A percentile compares a stretch with the other conserved stretches of the same genome.
Conservation (phyloP, 78 protist genomes). For the Protostelium mycophagum region DNA sequence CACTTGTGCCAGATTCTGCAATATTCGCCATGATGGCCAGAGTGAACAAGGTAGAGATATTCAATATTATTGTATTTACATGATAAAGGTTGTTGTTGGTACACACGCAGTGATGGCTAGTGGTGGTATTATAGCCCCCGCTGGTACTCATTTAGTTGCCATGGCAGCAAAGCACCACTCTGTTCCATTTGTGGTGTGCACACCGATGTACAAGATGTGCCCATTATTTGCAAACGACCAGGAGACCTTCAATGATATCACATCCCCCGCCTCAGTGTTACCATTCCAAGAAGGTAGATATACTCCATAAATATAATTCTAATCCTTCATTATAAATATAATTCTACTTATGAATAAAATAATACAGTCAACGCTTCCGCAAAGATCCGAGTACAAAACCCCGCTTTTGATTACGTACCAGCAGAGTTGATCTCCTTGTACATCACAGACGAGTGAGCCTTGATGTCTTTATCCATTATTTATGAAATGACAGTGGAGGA, state of each 20-base stretch:
- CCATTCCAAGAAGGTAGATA: slow-evolving; percentile 48
- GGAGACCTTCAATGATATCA: slow-evolving; percentile 74
- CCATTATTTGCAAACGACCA: slow-evolving; percentile 82
- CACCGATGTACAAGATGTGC: slow-evolving; percentile 83
- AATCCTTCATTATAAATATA: no score
- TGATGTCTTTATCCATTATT: not conserved
- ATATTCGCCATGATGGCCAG: slow-evolving; percentile 92
- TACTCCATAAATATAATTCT: not conserved
- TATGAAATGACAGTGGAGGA: slow-evolving; percentile 49
- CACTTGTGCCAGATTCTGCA: slow-evolving; percentile 79
- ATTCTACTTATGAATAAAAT: no score
- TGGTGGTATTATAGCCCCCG: slow-evolving; percentile 88
- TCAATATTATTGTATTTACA: not conserved
- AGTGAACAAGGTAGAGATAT: slow-evolving; percentile 82
- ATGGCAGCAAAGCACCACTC: slow-evolving; percentile 85
- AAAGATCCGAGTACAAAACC: slow-evolving; percentile 60
- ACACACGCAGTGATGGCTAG: slow-evolving; percentile 91
- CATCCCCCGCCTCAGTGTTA: slow-evolving; percentile 51
- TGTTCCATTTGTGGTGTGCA: slow-evolving; percentile 89
- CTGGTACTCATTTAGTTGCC: slow-evolving; percentile 83
- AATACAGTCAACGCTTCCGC: slow-evolving; percentile 6
- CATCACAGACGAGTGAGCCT: slow-evolving; percentile 72
- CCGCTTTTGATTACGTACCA: slow-evolving; percentile 88
- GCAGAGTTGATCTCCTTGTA: slow-evolving; percentile 87
- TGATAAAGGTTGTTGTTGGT: slow-evolving; percentile 41